phyloP scores from a whole-genome alignment of 257 asterid genomes.

The Leptodermis oblonga region DNA sequence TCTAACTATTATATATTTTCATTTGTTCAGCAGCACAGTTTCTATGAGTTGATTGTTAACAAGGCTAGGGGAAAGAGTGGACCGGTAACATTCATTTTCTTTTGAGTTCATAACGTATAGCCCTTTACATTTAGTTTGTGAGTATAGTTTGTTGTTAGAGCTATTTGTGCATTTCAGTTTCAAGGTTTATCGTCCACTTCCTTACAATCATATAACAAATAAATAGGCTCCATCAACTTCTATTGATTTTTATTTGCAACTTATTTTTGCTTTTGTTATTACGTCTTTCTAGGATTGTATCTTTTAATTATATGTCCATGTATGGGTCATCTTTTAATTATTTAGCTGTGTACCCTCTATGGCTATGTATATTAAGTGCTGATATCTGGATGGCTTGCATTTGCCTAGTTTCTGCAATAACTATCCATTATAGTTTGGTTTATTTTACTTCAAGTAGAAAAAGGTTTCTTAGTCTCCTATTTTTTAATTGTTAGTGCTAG shows the following conservation, averaged over 20 bases:
- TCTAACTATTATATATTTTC: neutral
- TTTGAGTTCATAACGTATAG: neutral
- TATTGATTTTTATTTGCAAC: neutral
- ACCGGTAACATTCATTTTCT: constrained; percentile 67
- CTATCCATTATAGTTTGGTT: neutral
- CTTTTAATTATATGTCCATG: no score
- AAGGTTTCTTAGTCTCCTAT: neutral
- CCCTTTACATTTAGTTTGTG: neutral
- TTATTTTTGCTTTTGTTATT: neutral
- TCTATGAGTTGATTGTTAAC: constrained; percentile 91
- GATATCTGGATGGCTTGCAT: neutral
- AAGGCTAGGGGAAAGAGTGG: constrained; percentile 99
- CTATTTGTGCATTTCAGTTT: neutral
- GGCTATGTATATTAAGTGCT: neutral
- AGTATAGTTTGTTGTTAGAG: neutral
- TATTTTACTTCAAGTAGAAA: neutral
- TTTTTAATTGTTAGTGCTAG: neutral
- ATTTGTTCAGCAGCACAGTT: constrained; percentile 77
- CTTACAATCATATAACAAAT: neutral
- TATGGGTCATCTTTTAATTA: neutral
- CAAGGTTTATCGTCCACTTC: no score
- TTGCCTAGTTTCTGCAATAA: neutral
- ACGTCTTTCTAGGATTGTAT: neutral
- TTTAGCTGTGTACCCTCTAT: neutral
- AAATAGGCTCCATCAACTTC: neutral